Conservation (phyloP, 1,139 yeast genomes). For the Meyerozyma athensensis region DNA sequence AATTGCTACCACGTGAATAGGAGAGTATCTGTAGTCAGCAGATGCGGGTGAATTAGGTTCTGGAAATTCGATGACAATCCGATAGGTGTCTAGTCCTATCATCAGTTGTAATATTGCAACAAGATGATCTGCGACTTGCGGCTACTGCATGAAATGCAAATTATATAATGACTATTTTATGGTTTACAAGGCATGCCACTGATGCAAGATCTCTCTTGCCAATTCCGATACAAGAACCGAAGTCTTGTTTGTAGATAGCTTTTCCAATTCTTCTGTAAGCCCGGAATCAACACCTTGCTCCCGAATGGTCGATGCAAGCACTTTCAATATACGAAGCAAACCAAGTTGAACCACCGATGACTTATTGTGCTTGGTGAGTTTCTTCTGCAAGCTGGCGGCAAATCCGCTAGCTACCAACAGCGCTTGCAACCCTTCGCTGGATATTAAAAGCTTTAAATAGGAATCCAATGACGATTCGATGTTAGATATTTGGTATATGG, state of each 20-base stretch:
- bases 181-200: not conserved
- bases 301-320: constrained; percentile 13
- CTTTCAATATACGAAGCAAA: constrained; percentile 29
- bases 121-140: not conserved
- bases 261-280: constrained; percentile 12
- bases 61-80: constrained; percentile 26
- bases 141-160: not conserved
- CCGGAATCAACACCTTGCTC: constrained; percentile 6
- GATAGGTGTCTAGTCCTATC: constrained; percentile 45
- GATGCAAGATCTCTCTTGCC: constrained; percentile 21
- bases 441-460: constrained; percentile 30
- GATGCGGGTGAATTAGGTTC: constrained; percentile 4
- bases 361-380: constrained; percentile 23
- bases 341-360: constrained; percentile 37
- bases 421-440: constrained; percentile 17
- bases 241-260: constrained; percentile 20
- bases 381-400: constrained; percentile 25
- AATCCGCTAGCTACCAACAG: constrained; percentile 25
- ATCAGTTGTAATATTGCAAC: constrained; percentile 13
- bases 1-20: constrained; percentile 26
- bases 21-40: constrained; percentile 33
- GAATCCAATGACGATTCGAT: constrained; percentile 38
- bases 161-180: not conserved
- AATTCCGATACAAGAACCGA: constrained; percentile 37
- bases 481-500: constrained; percentile 36